A percentile compares a stretch with the other conserved stretches of the same genome.
phyloP scores from a whole-genome alignment of 2,329 filamentous ascomycete species.

The Ascochyta pisi region DNA sequence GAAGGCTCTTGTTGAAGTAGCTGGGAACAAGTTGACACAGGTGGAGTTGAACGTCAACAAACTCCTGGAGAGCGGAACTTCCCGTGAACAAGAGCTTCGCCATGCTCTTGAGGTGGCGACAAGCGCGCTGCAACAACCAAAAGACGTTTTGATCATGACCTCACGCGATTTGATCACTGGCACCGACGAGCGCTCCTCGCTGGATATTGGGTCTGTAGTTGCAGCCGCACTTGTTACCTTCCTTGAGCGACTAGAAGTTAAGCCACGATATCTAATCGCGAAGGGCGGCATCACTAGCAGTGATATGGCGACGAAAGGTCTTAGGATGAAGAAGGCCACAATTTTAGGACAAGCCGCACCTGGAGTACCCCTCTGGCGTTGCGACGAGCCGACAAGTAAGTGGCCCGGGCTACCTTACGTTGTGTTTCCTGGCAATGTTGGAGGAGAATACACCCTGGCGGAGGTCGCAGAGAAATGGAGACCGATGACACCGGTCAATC shows the following conservation, averaged over 20 bases:
- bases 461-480: slow-evolving; percentile 23
- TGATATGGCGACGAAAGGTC: slow-evolving; percentile 64
- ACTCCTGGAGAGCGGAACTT: slow-evolving; percentile 52
- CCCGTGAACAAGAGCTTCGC: slow-evolving; percentile 45
- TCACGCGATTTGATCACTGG: slow-evolving; percentile 61
- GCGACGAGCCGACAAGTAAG: slow-evolving; percentile 60
- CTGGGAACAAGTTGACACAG: slow-evolving; percentile 52
- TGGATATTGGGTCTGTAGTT: slow-evolving; percentile 63
- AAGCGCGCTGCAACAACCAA: slow-evolving; percentile 50
- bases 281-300: slow-evolving; percentile 67
- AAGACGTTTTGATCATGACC: slow-evolving; percentile 67
- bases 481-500: slow-evolving; percentile 19
- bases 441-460: slow-evolving; percentile 37
- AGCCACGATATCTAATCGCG: slow-evolving; percentile 64
- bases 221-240: slow-evolving; percentile 61
- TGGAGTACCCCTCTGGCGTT: slow-evolving; percentile 66
- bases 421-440: slow-evolving; percentile 67
- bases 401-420: slow-evolving; percentile 62
- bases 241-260: slow-evolving; percentile 54
- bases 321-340: slow-evolving; percentile 61
- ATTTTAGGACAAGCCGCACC: slow-evolving; percentile 65
- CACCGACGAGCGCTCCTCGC: slow-evolving; percentile 57
- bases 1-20: slow-evolving; percentile 50
- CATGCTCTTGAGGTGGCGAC: slow-evolving; percentile 42
- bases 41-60: slow-evolving; percentile 59